A percentile compares a stretch with the other conserved stretches of the same genome.
These are phyloP conservation scores for Clitopilus hobsonii DNA, from an alignment of 768 basidiomycete species.

Conservation along the genomic window DNA sequence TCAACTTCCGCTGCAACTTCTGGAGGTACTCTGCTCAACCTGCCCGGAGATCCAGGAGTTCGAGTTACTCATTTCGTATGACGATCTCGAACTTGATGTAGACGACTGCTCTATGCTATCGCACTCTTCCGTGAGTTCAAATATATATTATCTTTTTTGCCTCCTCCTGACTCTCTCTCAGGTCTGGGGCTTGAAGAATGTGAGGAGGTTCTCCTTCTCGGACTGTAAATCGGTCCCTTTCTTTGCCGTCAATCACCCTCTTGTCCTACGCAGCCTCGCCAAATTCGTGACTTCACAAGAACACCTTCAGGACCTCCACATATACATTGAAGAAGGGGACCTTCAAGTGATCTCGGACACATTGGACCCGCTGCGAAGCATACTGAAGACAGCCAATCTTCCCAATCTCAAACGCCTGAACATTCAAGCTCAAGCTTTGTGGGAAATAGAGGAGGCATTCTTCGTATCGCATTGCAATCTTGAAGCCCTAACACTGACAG, in stretches of 20 bases:
- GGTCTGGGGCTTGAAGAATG: neutral
- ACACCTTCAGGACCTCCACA: neutral
- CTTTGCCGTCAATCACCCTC: no score
- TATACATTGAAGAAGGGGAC: no score
- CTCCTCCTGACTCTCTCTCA: neutral
- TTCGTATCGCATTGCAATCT: no score
- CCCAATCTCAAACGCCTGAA: no score
- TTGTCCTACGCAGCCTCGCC: neutral
- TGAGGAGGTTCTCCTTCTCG: neutral
- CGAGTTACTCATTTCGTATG: neutral
- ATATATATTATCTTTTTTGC: neutral
- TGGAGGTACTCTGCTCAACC: neutral
- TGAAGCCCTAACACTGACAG: no score
- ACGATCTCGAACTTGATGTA: neutral
- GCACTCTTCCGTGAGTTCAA: neutral
- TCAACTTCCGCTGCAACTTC: neutral
- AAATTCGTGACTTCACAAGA: no score
- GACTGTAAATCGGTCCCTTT: neutral
- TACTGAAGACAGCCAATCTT: no score
- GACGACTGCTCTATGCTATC: neutral
- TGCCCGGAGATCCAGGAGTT: neutral
- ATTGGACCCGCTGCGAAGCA: no score
- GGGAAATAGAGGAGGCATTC: no score
- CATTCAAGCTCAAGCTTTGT: no score
- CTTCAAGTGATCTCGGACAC: no score